Base-by-base conservation (phyloP, 1,139 yeast genomes). In the Debaryomyces udenii region DNA sequence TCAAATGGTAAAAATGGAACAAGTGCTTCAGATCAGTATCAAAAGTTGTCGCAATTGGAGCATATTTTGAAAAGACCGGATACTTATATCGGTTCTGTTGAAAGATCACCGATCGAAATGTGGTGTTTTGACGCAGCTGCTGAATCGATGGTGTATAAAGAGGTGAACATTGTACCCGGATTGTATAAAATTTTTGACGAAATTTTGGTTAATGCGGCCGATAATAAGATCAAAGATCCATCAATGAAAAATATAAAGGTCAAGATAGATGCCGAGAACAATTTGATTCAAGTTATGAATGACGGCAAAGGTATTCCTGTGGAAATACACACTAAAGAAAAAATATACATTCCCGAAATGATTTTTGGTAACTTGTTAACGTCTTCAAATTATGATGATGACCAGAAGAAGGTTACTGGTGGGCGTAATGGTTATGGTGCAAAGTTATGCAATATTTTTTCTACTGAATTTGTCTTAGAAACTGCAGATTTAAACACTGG, bases 401-500 rank as follows among this genome's bases (percentile, higher is more conserved):
- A 93, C 50, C 86, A 93, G 57, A 88, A 87, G 67, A 94, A 94
- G 62, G 98, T 94, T 20, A 89, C 96, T 2, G 99, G 99, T 70
- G 99, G 99, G 64, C 81, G 99, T 73, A 94, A 94, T 61, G 99
- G 99, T 50, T 94, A 81, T 61, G 99, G 99, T 65, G 99, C 99
- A 37, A 94, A 94, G 61, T 71, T 73, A 44, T 94, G 62, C 88
- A 86, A 94, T 66, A 87, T 94, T 53, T 89, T 89, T 59, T 90
- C 97, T 16, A 86, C 91, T 2, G 86, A 87, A 56, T 94, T 94
- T 58, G 78, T 74, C 13, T 76, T 94, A 30, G 97, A 91, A 61
- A 94, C 99, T 4, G 95, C 96, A 7, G 97, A 93, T 60, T 77
- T 81, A 45, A 70, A 65, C 37, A 70, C 74, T 9, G 83, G 78